Conservation (phyloP, 2,329 filamentous ascomycete species). For the Sporothrix brasiliensis region DNA sequence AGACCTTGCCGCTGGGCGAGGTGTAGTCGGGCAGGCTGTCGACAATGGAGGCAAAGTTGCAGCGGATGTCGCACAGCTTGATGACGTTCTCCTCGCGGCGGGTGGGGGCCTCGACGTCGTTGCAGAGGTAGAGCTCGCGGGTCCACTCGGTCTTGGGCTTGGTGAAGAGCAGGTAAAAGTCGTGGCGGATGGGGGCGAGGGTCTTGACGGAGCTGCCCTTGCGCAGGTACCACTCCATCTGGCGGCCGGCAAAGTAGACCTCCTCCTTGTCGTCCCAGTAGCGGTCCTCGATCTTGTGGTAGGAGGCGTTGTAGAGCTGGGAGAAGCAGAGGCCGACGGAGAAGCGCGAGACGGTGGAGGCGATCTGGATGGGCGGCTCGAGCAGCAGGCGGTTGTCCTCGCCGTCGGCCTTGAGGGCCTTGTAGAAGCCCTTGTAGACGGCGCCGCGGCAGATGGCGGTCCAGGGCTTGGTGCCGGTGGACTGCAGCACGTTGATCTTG, state of each 20-base stretch:
- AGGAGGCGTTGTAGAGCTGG: constrained; percentile 18
- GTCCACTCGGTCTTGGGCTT: constrained; percentile 29
- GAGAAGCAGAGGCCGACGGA: constrained; percentile 31
- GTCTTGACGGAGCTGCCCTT: constrained; percentile 31
- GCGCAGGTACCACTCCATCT: constrained; percentile 34
- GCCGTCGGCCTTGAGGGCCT: constrained; percentile 11
- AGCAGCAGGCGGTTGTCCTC: constrained; percentile 26
- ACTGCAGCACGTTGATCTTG: constrained; percentile 53
- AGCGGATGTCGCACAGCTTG: constrained; percentile 32
- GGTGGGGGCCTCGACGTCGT: constrained; percentile 26
- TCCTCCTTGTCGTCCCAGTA: constrained; percentile 33
- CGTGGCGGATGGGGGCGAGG: constrained; percentile 29
- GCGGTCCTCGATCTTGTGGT: constrained; percentile 28
- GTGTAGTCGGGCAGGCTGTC: constrained; percentile 31
- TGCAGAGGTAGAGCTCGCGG: constrained; percentile 32
- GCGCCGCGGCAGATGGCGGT: constrained; percentile 56
- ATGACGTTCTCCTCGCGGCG: constrained; percentile 28
- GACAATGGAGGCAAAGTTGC: constrained; percentile 30
- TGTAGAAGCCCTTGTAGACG: constrained; percentile 47
- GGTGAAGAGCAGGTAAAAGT: constrained; percentile 31
- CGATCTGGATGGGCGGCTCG: constrained; percentile 30
- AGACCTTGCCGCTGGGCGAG: constrained; percentile 29
- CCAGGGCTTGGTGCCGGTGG: constrained; percentile 45
- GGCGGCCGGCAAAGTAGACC: constrained; percentile 28
- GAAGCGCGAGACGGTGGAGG: constrained; percentile 32